These are phyloP conservation scores for Mycena crocata DNA, from an alignment of 768 basidiomycete genomes.

Conservation along the genomic window DNA sequence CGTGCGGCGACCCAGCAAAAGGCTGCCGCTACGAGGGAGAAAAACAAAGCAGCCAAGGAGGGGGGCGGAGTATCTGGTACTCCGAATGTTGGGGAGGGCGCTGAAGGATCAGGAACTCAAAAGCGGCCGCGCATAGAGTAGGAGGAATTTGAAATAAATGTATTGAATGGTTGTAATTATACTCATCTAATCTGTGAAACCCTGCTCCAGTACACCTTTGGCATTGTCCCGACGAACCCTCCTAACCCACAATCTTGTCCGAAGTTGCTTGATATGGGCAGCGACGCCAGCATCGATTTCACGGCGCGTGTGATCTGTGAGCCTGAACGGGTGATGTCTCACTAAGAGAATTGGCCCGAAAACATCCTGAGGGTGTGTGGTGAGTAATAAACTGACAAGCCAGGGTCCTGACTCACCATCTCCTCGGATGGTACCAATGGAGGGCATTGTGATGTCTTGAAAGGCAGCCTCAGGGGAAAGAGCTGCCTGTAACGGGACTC, in stretches of 20 bases:
- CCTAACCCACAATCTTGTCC: neutral
- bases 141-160: neutral
- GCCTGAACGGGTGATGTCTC: neutral
- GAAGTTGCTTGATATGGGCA: neutral
- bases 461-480: no score
- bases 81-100: neutral
- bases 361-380: neutral
- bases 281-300: neutral
- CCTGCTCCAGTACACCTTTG: neutral
- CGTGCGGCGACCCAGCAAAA: slow-evolving; percentile 8
- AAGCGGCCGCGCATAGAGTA: neutral
- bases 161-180: neutral
- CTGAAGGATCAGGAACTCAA: neutral
- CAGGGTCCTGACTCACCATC: neutral
- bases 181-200: neutral
- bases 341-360: slow-evolving; percentile 4
- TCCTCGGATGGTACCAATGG: no score
- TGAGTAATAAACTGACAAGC: neutral
- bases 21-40: slow-evolving; percentile 13
- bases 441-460: neutral
- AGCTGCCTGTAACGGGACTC: no score
- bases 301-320: neutral
- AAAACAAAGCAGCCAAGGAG: slow-evolving; percentile 7
- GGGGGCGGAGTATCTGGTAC: neutral
- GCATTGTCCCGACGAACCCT: neutral